Conservation (phyloP, 257 asterid species). For the Handroanthus guayacan region DNA sequence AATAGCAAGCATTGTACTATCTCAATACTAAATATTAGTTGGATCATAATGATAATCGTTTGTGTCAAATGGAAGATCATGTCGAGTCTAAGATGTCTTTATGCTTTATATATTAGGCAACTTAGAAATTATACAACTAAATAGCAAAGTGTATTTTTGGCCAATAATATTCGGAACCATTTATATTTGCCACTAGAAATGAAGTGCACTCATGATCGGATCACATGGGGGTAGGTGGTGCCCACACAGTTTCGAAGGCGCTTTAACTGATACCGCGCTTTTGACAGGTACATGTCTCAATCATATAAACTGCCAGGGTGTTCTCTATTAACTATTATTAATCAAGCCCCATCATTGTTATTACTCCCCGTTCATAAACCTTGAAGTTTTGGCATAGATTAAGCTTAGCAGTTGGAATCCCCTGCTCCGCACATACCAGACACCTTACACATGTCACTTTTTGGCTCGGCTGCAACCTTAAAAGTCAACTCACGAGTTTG, state of each 20-base stretch:
- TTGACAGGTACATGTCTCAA: slow-evolving; percentile 53
- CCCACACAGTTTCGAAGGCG: slow-evolving; percentile 23
- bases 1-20: too few relatives aligned
- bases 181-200: too few relatives aligned
- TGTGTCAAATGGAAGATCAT: too few relatives aligned
- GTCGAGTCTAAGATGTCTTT: too few relatives aligned
- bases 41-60: too few relatives aligned
- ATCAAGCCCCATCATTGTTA: neutral
- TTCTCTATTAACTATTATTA: slow-evolving; percentile 1
- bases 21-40: too few relatives aligned
- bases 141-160: too few relatives aligned
- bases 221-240: slow-evolving; percentile 40
- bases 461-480: neutral
- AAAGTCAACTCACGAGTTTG: neutral
- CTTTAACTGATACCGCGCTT: slow-evolving; percentile 30
- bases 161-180: too few relatives aligned
- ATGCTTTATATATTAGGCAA: too few relatives aligned
- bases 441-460: neutral
- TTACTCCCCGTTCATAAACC: neutral
- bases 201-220: slow-evolving; percentile 9
- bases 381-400: neutral
- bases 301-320: slow-evolving; percentile 44
- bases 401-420: neutral
- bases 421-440: neutral
- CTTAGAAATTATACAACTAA: too few relatives aligned